Evolutionary conservation across 2,329 filamentous ascomycete genomes (phyloP), one percentile per base, ranked within the genome.

Genomic region (Claviceps sp.): DNA sequence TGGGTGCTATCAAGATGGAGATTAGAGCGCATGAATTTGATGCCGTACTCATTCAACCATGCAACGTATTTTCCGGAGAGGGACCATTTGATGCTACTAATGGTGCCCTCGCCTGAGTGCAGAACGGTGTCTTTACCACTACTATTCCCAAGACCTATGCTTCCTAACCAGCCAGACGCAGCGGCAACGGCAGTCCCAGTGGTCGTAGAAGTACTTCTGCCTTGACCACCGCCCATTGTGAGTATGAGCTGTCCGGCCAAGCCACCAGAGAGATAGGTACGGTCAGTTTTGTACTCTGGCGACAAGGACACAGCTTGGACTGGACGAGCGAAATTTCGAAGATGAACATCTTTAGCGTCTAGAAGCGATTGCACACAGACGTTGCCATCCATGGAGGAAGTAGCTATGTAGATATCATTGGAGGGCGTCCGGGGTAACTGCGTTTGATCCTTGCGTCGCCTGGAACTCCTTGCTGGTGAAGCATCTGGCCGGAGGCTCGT

Each of bases 1-100:
- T 95, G 85, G 13, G 77, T 76, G 56, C 74, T 82, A 5, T 94
- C 88, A 5, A 96, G 75, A 59, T 90, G 81, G 19, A 94, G 64
- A 64, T 93, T 88, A 4, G 89, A 89, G 40, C 93, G 81, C 90
- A 97, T 97, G 55, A 98, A 93, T 66, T 96, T 96, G 64, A 97
- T 94, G 4, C 93, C 93, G 61, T 94, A 85, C 67, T 98, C 93
- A 62, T 97, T 98, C 42, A 95, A 77, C 93, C 93, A 98, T 0
- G 84, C 87, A 1, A 96, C 86, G 62, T 90, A 97, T 68, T 86
- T 93, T 1, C 93, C 91, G 0, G 89, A 91, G 42, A 91, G 66
- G 0, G 91, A 97, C 89, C 91, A 98, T 66, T 94, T 91, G 62
- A 98, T 93, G 3, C 84, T 86, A 64, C 82, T 91, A 56, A 98